Evolutionary conservation across 2,329 filamentous ascomycete genomes (phyloP).

Genomic region (Colletotrichum sp.): DNA sequence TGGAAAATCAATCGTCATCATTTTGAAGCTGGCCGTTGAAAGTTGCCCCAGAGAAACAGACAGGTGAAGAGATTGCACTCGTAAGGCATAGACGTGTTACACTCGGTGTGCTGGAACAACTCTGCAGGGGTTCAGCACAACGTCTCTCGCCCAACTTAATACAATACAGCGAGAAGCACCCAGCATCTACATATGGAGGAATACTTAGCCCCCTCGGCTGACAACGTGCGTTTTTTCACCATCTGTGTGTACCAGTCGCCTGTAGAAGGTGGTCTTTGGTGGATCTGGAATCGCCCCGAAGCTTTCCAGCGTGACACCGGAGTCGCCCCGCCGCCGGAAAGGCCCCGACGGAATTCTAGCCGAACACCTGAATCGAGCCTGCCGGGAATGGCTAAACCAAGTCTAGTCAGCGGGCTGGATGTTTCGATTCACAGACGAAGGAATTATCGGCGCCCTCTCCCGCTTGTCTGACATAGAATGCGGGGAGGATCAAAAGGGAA

Average conservation of each 20-base stretch:
- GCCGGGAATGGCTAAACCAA: neutral
- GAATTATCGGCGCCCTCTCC: neutral
- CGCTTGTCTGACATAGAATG: neutral
- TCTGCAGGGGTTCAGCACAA: neutral
- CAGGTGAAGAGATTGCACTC: neutral
- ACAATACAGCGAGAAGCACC: neutral
- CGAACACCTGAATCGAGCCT: neutral
- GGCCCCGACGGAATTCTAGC: neutral
- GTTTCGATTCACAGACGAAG: neutral
- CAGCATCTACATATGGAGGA: neutral
- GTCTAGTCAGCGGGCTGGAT: neutral
- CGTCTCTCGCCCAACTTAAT: neutral
- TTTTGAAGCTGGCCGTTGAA: neutral
- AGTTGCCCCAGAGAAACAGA: neutral
- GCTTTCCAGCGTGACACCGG: neutral
- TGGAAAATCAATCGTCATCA: neutral
- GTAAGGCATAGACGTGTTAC: neutral
- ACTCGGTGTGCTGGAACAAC: neutral
- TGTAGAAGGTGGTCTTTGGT: neutral
- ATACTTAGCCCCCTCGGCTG: neutral
- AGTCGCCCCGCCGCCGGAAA: neutral
- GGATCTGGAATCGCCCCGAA: neutral
- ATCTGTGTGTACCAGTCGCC: neutral
- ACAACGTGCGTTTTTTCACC: neutral
- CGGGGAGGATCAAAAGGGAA: neutral